Evolutionary conservation across 495 filamentous ascomycete species (phyloP).

Genomic region (Penicillium chermesinum): DNA sequence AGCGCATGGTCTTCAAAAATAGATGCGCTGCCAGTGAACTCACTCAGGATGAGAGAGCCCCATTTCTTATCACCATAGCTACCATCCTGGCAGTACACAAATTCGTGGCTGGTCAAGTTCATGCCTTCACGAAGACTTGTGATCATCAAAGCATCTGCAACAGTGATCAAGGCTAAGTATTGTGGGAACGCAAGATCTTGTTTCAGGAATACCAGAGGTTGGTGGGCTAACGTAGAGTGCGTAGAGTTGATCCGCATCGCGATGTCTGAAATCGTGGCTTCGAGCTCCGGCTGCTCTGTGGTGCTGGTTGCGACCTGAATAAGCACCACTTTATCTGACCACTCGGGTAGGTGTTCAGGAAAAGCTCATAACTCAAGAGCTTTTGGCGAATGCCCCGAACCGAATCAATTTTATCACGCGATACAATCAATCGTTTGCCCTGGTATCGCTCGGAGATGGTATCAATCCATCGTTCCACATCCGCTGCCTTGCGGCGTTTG

Average conservation of each 20-base stretch:
- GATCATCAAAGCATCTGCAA: constrained; percentile 88
- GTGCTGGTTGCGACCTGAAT: constrained; percentile 91
- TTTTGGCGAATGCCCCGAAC: constrained; percentile 89
- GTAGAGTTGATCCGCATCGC: constrained; percentile 86
- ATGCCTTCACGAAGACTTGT: constrained; percentile 91
- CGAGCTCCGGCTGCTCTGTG: constrained; percentile 77
- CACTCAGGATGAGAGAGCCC: constrained; percentile 82
- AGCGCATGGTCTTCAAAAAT: constrained; percentile 70
- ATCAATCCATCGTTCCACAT: constrained; percentile 71
- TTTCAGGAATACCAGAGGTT: constrained; percentile 89
- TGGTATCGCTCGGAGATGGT: constrained; percentile 73
- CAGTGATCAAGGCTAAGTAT: constrained; percentile 80
- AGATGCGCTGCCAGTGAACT: constrained; percentile 87
- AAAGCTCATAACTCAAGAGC: constrained; percentile 85
- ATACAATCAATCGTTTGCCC: constrained; percentile 84
- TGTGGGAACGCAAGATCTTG: constrained; percentile 88
- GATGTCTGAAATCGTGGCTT: constrained; percentile 83
- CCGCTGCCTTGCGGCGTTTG: constrained; percentile 62
- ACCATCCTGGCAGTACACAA: constrained; percentile 89
- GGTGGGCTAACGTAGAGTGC: constrained; percentile 81
- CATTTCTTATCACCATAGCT: constrained; percentile 65
- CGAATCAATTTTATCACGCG: constrained; percentile 86
- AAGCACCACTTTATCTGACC: constrained; percentile 78
- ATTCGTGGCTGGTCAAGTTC: constrained; percentile 92
- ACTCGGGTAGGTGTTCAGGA: constrained; percentile 88